These are phyloP conservation scores for Phoma sp. DNA, from an alignment of 2,329 filamentous ascomycete species.

Conservation along the genomic window DNA sequence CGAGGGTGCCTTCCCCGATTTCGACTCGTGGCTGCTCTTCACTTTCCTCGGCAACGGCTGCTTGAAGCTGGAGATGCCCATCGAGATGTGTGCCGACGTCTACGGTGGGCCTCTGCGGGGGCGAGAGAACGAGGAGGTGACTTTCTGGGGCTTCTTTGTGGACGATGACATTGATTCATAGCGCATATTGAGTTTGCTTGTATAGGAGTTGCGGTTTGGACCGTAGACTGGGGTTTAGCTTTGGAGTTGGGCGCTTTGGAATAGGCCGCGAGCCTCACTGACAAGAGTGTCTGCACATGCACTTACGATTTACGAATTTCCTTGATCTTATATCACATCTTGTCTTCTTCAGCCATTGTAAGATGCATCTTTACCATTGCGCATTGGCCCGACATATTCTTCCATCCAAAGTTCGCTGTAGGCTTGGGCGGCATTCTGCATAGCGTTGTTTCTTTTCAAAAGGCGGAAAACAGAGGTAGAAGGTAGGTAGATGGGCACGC, in stretches of 20 bases:
- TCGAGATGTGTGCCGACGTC: slow-evolving; percentile 46
- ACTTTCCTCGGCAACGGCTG: slow-evolving; percentile 45
- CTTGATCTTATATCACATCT: slow-evolving; percentile 25
- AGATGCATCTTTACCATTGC: slow-evolving; percentile 15
- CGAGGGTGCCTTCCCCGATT: slow-evolving; percentile 39
- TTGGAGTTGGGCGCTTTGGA: slow-evolving; percentile 42
- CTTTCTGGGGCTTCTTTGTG: slow-evolving; percentile 46
- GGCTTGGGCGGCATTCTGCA: slow-evolving; percentile 28
- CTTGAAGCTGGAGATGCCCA: slow-evolving; percentile 44
- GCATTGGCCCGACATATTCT: slow-evolving; percentile 12
- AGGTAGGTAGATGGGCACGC: slow-evolving; percentile 26
- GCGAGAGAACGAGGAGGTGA: slow-evolving; percentile 42
- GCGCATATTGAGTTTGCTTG: slow-evolving; percentile 25
- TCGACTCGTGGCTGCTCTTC: slow-evolving; percentile 47
- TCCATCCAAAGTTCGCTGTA: slow-evolving; percentile 22
- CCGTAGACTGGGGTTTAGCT: slow-evolving; percentile 36
- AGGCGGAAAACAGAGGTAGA: slow-evolving; percentile 28
- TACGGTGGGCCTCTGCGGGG: slow-evolving; percentile 40
- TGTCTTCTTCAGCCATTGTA: slow-evolving; percentile 13
- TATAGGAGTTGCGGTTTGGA: slow-evolving; percentile 26
- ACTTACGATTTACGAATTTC: slow-evolving; percentile 45
- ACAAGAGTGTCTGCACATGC: slow-evolving; percentile 35
- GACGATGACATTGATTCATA: slow-evolving; percentile 36
- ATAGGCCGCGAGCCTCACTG: slow-evolving; percentile 18
- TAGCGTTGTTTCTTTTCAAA: slow-evolving; percentile 29